Conservation (phyloP, 225 moss, liverwort and hornwort genomes). For the Ulota crispa region DNA sequence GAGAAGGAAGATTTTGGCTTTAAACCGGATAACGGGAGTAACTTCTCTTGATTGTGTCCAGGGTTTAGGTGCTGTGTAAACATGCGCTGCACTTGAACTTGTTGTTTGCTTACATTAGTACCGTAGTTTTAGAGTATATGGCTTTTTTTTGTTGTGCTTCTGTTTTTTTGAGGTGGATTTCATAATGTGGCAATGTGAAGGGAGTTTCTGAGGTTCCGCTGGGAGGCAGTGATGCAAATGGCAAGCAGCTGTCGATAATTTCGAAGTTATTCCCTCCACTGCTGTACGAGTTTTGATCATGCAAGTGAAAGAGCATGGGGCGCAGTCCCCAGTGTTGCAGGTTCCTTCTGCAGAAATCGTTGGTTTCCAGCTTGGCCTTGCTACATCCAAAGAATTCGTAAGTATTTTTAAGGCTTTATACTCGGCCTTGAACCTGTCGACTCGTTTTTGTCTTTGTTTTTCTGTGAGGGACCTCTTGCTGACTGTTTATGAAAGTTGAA, state of each 20-base stretch:
- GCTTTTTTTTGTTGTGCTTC: background rate
- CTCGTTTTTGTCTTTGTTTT: constrained; percentile 3
- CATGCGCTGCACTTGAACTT: background rate
- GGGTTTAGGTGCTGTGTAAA: background rate
- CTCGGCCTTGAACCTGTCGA: background rate
- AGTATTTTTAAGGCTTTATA: constrained; percentile 11
- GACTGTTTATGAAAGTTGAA: background rate
- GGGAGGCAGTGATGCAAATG: background rate
- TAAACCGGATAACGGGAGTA: background rate
- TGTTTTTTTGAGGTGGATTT: background rate
- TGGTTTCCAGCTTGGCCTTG: constrained; percentile 55
- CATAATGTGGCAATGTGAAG: constrained; percentile 4
- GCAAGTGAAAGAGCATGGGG: constrained; percentile 31
- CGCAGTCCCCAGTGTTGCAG: constrained; percentile 22
- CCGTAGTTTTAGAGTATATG: background rate
- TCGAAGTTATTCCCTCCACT: background rate
- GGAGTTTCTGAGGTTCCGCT: background rate
- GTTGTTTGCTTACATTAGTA: background rate
- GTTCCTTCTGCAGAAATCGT: constrained; percentile 49
- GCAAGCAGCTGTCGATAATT: background rate
- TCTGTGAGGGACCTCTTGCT: background rate
- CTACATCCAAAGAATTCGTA: constrained; percentile 49
- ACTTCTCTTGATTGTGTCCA: background rate
- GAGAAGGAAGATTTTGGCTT: background rate
- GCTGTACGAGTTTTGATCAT: constrained; percentile 13